Base-by-base conservation (phyloP, 1,139 yeast species). In the Geotrichum bryndzae region DNA sequence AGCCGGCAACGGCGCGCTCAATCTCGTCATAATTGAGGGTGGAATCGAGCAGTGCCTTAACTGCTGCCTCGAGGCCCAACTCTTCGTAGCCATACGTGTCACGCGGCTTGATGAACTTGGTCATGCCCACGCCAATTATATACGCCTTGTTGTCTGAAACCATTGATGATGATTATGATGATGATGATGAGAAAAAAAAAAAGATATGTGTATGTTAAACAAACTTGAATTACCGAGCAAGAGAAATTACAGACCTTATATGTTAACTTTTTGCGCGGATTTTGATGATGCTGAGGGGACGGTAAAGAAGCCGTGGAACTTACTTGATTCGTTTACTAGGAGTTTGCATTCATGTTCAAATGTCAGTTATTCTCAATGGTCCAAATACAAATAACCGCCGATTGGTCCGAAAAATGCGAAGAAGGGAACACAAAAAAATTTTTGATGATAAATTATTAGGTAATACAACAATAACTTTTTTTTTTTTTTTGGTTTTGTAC, bases 121-220 rank as follows among this genome's bases (percentile, higher is more conserved):
- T 71, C 71, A 71, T 66, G 38, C 74, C 74, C 54, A 71, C 73
- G 22, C 74, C 74, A 38, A 69, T 68, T 23, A 71, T 71, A 58
- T 63, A 66, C 11, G 63, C 66, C 59, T 63, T 61, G 48, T 41
- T 41, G 3, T 41, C 48, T n/a, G 51, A 25, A 54, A 55, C 54
- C 15, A 13, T 57, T 35, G 15, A 8, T 25, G 27, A 13, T 25
- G 48, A 18, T 35, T 38, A 13, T 38, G 10, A 11, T 55, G 27
- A 2, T 33, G 25, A 35, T 38, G 10, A 10, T n/a, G n/a, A 22
- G 18, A 10, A 7, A 23, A 15, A 3, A 5, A 10, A 23, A 23
- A 15, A 3, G 1, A 8, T 7, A 6, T 15, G 29, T 3, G 8
- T 50, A 23, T n/a, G 4, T 13, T 22, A 11, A 2, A 15, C 10